Evolutionary conservation across 805 yeast species (phyloP).

Genomic region (Zygosaccharomyces lentus): DNA sequence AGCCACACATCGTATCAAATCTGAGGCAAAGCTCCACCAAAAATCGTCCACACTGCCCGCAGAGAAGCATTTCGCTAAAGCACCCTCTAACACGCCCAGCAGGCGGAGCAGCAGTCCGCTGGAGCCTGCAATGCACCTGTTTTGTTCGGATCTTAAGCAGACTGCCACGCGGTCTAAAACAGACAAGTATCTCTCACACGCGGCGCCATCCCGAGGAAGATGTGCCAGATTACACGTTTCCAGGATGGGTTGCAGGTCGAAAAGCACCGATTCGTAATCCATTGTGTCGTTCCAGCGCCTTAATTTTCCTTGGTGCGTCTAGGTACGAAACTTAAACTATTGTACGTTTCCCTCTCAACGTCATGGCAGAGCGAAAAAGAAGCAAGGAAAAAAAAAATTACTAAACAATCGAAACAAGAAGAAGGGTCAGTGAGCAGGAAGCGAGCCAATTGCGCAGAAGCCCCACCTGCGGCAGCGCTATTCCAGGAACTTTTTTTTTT

Average conservation of each 20-base stretch:
- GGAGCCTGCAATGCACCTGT: conserved; percentile 30
- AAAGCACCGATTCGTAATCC: conserved; percentile 34
- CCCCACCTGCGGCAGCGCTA: too few species aligned
- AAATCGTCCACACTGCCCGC: conserved; percentile 4
- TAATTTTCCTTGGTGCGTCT: neutral
- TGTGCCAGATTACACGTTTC: conserved; percentile 16
- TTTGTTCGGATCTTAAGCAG: conserved; percentile 26
- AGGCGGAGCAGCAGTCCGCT: conserved; percentile 26
- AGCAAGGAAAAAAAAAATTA: too few species aligned
- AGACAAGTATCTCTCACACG: conserved; percentile 19
- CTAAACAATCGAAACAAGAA: too few species aligned
- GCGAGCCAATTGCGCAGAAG: too few species aligned
- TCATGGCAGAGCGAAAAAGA: neutral
- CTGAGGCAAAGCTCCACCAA: conserved; percentile 26
- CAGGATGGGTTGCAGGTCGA: conserved; percentile 31
- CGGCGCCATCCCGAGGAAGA: conserved; percentile 21
- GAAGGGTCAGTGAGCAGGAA: too few species aligned
- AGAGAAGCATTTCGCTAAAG: conserved; percentile 17
- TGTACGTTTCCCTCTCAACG: conserved; percentile 1
- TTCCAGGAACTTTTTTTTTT: too few species aligned
- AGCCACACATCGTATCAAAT: conserved; percentile 33
- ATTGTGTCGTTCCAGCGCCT: conserved; percentile 11
- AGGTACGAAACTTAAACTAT: too few species aligned
- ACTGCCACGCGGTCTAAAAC: conserved; percentile 33
- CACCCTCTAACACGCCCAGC: conserved; percentile 14